Percentiles rank a stretch among this genome's conserved stretches.
Conservation (phyloP, 2,329 filamentous ascomycete species). For the Hymenoscyphus salicellus region DNA sequence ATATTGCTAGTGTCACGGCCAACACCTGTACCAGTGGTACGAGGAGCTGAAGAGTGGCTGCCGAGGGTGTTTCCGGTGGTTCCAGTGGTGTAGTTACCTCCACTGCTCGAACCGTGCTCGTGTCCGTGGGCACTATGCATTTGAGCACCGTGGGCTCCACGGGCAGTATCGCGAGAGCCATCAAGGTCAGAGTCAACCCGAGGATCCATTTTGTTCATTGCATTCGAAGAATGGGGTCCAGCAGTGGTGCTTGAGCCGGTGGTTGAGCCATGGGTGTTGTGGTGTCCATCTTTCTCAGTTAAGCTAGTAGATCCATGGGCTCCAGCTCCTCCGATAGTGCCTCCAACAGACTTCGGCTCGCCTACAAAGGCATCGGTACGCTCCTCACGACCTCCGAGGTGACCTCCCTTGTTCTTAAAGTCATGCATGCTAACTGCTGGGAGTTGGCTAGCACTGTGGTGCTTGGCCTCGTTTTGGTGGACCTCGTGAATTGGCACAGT, state of each 20-base stretch:
- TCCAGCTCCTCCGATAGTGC: conserved; percentile 31
- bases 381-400: conserved; percentile 52
- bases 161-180: background rate
- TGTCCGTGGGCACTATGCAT: background rate
- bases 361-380: conserved; percentile 60
- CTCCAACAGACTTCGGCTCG: conserved; percentile 51
- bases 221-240: background rate
- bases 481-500: conserved; percentile 70
- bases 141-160: background rate
- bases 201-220: background rate
- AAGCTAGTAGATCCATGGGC: conserved; percentile 30
- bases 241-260: conserved; percentile 6
- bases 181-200: conserved; percentile 7
- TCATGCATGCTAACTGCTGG: conserved; percentile 64
- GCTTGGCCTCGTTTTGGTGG: conserved; percentile 64
- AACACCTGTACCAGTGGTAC: conserved; percentile 8
- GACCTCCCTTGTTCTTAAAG: conserved; percentile 55
- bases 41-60: conserved; percentile 8
- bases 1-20: conserved; percentile 4
- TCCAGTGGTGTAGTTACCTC: conserved; percentile 7
- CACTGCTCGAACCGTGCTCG: conserved; percentile 5
- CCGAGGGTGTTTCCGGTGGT: conserved; percentile 5
- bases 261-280: conserved; percentile 2
- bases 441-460: conserved; percentile 62
- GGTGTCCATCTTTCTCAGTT: conserved; percentile 25